A percentile compares a stretch with the other conserved stretches of the same genome.
phyloP scores from a whole-genome alignment of 2,329 filamentous ascomycete species.

The Diaporthe aspalathi region DNA sequence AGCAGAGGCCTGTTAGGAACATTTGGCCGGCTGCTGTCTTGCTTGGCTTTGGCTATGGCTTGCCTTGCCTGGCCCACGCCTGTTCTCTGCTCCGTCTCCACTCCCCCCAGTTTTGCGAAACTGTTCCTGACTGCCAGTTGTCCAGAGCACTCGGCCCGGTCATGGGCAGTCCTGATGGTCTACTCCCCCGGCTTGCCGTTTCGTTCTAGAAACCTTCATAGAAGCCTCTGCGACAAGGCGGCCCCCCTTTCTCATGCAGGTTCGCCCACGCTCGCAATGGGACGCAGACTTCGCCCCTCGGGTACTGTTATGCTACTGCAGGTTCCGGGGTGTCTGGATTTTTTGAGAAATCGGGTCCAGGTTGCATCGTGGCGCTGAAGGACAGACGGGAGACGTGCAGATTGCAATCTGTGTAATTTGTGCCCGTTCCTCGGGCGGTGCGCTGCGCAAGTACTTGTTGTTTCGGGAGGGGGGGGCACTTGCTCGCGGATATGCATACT shows the following conservation, averaged over 20 bases:
- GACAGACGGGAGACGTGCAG: slow-evolving; percentile 33
- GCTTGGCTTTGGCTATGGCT: slow-evolving; percentile 7
- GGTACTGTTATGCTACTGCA: slow-evolving; percentile 26
- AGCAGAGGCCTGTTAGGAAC: neutral
- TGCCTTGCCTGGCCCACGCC: neutral
- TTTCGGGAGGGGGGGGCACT: neutral
- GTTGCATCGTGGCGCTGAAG: slow-evolving; percentile 28
- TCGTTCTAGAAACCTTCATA: slow-evolving; percentile 12
- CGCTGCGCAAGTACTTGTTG: neutral
- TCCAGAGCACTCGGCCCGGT: slow-evolving; percentile 22
- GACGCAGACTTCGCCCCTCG: slow-evolving; percentile 10
- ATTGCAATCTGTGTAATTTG: slow-evolving; percentile 37
- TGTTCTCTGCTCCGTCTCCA: neutral
- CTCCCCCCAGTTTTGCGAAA: slow-evolving; percentile 28
- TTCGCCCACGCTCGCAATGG: neutral
- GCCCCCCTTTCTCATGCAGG: slow-evolving; percentile 29
- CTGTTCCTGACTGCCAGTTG: slow-evolving; percentile 13
- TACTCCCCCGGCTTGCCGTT: slow-evolving; percentile 5
- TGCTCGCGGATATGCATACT: neutral
- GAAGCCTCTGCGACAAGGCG: slow-evolving; percentile 20
- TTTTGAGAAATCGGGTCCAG: slow-evolving; percentile 32
- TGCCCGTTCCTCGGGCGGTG: neutral
- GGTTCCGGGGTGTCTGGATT: slow-evolving; percentile 28
- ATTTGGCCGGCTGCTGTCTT: neutral
- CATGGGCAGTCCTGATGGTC: neutral